Evolutionary conservation across 1,284 basidiomycete species (phyloP).

Genomic region (Ganoderma sp.): DNA sequence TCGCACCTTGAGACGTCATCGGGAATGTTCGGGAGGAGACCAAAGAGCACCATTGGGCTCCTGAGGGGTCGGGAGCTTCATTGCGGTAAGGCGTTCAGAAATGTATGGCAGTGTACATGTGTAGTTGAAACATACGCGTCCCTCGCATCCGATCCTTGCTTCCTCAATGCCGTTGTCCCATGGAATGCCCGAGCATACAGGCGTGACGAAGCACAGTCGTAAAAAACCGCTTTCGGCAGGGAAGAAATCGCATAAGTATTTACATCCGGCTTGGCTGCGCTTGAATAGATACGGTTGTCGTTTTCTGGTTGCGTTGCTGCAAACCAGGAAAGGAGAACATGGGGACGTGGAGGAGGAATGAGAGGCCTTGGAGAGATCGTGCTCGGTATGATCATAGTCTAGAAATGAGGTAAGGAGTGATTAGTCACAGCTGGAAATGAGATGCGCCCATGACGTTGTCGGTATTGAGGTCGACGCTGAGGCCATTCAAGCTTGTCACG

Average conservation of each 20-base stretch:
- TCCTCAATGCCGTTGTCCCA: background rate
- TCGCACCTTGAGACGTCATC: slow-evolving; percentile 10
- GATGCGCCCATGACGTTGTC: background rate
- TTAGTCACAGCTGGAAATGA: background rate
- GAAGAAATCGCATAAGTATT: background rate
- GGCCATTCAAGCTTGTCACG: background rate
- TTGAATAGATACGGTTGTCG: background rate
- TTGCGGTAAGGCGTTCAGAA: background rate
- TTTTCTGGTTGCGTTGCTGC: background rate
- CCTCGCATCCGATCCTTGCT: slow-evolving; percentile 1
- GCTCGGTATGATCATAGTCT: background rate
- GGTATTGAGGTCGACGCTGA: background rate
- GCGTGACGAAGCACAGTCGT: background rate
- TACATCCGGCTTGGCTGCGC: background rate
- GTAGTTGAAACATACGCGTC: background rate
- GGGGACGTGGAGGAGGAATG: background rate
- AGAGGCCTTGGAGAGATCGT: background rate
- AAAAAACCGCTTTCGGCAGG: background rate
- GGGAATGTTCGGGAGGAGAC: slow-evolving; percentile 16
- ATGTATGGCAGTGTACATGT: background rate
- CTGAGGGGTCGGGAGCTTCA: background rate
- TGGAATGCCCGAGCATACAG: background rate
- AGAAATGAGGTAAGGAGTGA: background rate
- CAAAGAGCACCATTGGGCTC: background rate
- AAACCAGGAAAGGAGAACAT: background rate